Conservation (phyloP, 2,329 filamentous ascomycete genomes). For the Pseudopithomyces chartarum region DNA sequence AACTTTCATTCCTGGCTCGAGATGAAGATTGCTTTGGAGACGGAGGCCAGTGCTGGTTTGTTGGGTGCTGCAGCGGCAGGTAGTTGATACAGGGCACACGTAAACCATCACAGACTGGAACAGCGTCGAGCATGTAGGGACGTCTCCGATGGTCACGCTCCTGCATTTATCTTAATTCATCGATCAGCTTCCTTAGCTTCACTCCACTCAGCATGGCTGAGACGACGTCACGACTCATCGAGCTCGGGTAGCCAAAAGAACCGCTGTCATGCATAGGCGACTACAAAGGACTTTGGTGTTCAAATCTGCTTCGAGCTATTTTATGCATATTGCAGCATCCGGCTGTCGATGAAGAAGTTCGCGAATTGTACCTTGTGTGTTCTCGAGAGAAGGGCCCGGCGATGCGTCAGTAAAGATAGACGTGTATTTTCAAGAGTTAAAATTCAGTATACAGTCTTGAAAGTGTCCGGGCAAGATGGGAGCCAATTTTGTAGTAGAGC, state of each 20-base stretch:
- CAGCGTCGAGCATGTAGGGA: not conserved
- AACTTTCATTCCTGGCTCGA: slow-evolving; percentile 51
- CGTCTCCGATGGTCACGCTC: not conserved
- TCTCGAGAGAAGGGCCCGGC: not conserved
- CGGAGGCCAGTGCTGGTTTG: slow-evolving; percentile 46
- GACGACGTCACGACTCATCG: not conserved
- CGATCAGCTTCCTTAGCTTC: not conserved
- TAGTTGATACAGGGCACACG: not conserved
- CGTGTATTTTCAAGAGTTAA: no score
- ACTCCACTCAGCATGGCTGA: not conserved
- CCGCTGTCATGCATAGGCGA: no score
- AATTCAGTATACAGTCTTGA: not conserved
- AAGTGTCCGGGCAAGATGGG: not conserved
- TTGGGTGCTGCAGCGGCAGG: slow-evolving; percentile 21
- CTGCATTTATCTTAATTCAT: no score
- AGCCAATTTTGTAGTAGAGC: not conserved
- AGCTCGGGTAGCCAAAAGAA: no score
- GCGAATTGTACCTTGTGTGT: not conserved
- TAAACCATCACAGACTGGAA: not conserved
- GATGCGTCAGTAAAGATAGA: no score
- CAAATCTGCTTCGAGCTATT: no score
- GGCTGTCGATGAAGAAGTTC: no score
- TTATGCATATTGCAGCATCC: no score
- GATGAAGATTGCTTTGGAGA: slow-evolving; percentile 49
- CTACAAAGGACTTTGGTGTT: no score